Base-by-base conservation (phyloP, 2,329 filamentous ascomycete species). In the Cyphellophora europaea region DNA sequence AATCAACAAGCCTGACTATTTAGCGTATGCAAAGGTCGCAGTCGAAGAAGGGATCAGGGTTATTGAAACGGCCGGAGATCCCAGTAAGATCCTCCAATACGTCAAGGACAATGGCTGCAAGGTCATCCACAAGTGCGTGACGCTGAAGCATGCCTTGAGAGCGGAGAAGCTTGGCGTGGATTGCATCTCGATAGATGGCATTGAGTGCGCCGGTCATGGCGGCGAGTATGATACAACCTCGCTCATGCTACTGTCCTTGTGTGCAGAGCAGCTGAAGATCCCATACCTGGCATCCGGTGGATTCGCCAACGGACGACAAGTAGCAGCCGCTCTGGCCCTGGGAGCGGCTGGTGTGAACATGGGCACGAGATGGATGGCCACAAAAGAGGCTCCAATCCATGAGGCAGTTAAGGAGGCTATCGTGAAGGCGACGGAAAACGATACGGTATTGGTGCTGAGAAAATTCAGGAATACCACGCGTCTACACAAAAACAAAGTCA, bases 331-430 rank as follows among this genome's bases (percentile, higher is more conserved):
- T 5, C 67, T 96, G 49, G 79, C 80, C 29, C 72, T 96, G 11
- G 89, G 89, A 25, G 89, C 89, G 0, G 83, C 84, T 57, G 89
- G 89, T 5, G 79, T 96, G 63, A 96, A 96, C 65, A 96, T 96
- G 91, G 91, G 91, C 38, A 96, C 89, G 8, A 72, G 89, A 30
- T 96, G 95, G 67, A 91, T 96, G 82, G 88, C 82, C 65, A 96
- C 89, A 1, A 70, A 88, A 28, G 91, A 96, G 62, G 78, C 87
- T n/a, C 91, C 89, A 1, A 82, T 96, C 44, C 89, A 96, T 63
- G 58, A 77, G 32, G 93, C 93, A 48, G 85, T 96, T 66, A 96
- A 96, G 71, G 71, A 91, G 59, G 71, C 81, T 48, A 96, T 96
- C 53, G 87, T 95, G 33, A 71, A 76, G 36, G 82, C 87, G 36